Percentiles rank a stretch among this genome's conserved stretches.
Conservation (phyloP, 441 rosid species). For the Macaranga tanarius region DNA sequence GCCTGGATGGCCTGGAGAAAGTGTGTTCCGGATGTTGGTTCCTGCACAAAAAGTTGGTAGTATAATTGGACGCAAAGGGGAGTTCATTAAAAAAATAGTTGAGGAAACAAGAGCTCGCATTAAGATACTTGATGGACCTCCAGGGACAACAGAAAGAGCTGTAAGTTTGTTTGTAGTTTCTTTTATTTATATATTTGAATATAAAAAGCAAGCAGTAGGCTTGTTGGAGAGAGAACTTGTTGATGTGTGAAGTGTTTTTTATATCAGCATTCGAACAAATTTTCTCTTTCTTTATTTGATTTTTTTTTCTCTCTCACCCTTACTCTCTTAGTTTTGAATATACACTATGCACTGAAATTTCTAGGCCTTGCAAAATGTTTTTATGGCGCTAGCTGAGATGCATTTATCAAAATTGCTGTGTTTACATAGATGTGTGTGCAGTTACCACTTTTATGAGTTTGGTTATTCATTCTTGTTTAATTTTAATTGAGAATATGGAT, state of each 20-base stretch:
- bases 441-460: not conserved
- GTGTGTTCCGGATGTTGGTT: slow-evolving; percentile 95
- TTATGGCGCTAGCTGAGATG: not conserved
- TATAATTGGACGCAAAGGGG: slow-evolving; percentile 97
- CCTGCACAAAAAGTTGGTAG: slow-evolving; percentile 98
- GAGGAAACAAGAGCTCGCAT: slow-evolving; percentile 99
- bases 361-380: not conserved
- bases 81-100: slow-evolving; percentile 90
- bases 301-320: not conserved
- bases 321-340: not conserved
- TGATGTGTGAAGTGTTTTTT: not conserved
- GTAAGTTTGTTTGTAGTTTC: slow-evolving; percentile 53
- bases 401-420: not conserved
- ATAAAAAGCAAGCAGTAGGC: not conserved
- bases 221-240: slow-evolving; percentile 5
- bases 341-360: not conserved
- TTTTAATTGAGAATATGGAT: not conserved
- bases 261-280: not conserved
- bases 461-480: not conserved
- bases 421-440: not conserved
- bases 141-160: slow-evolving; percentile 96
- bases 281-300: not conserved
- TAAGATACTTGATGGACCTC: slow-evolving; percentile 98
- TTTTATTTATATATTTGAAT: slow-evolving; percentile 17
- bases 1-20: slow-evolving; percentile 99